Conservation (phyloP, 108 stramenopile species). For the Nitzschia sp. region DNA sequence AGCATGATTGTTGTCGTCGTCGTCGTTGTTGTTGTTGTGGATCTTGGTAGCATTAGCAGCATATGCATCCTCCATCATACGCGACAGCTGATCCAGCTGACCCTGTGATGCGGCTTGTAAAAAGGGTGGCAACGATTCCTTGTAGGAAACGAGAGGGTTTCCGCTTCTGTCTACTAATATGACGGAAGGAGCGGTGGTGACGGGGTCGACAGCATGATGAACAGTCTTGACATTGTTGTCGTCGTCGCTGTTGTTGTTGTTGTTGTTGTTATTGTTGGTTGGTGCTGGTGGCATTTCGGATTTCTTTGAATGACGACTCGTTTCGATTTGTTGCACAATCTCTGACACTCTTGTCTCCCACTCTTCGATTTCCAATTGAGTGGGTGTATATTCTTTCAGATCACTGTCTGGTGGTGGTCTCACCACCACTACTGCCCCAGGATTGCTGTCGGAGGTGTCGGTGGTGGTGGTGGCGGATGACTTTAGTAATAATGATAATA, state of each 20-base stretch:
- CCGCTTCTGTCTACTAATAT: constrained; percentile 52
- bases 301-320: neutral
- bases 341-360: constrained; percentile 68
- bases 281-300: neutral
- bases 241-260: constrained; percentile 9
- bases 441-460: neutral
- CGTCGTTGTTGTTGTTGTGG: constrained; percentile 2
- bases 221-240: neutral
- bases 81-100: constrained; percentile 31
- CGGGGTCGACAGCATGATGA: neutral
- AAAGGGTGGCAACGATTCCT: constrained; percentile 70
- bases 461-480: neutral
- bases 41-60: constrained; percentile 10
- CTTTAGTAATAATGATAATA: constrained; percentile 38
- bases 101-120: constrained; percentile 73
- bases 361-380: constrained; percentile 50
- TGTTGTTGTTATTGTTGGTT: neutral
- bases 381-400: constrained; percentile 47
- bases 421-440: neutral
- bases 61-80: constrained; percentile 22
- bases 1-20: too few species aligned
- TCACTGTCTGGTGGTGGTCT: neutral
- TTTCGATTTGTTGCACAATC: constrained; percentile 53
- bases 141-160: constrained; percentile 47
- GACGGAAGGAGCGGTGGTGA: neutral